Conservation (phyloP, 2,329 filamentous ascomycete genomes). For the Aspergillus sergii region DNA sequence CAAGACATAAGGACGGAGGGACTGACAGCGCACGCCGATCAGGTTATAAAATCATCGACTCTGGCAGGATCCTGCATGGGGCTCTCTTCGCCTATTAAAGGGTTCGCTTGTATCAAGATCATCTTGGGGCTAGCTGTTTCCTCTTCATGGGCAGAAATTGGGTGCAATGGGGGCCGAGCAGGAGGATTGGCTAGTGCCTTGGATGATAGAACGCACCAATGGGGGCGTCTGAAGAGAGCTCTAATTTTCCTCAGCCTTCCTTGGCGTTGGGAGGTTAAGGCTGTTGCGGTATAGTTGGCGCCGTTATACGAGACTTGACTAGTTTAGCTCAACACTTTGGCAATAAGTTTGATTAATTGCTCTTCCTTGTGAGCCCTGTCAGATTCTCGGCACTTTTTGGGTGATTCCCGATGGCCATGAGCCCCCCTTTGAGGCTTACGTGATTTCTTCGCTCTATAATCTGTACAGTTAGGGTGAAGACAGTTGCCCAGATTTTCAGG, state of each 20-base stretch:
- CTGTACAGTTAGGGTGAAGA: no score
- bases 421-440: background rate
- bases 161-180: background rate
- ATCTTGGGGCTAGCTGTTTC: background rate
- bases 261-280: background rate
- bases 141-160: background rate
- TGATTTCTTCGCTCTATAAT: background rate
- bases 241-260: background rate
- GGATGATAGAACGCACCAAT: background rate
- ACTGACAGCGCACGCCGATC: background rate
- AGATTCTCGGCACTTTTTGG: background rate
- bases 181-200: background rate
- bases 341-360: background rate
- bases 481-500: no score
- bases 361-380: background rate
- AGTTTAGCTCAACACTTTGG: background rate
- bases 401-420: background rate
- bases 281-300: background rate
- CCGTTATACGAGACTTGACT: background rate
- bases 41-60: background rate
- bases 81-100: background rate
- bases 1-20: background rate
- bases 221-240: background rate
- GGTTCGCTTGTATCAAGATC: background rate
- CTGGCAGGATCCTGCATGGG: background rate